phyloP scores from a whole-genome alignment of 73 alveolate species.

The Paramecium sexaurelia region DNA sequence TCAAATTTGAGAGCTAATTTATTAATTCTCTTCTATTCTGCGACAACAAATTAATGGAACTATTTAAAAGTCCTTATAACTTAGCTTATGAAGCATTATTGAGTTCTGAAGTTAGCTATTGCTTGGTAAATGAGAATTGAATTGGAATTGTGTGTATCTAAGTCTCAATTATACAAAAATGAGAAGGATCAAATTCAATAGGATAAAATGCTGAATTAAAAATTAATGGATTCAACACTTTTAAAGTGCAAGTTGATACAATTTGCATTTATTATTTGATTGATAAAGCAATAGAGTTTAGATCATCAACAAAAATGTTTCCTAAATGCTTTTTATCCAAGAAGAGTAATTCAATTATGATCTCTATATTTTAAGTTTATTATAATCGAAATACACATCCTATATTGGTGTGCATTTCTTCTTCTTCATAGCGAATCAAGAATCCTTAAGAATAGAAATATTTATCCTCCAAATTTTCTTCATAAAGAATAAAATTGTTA shows the following conservation, averaged over 20 bases:
- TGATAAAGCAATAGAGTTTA: neutral
- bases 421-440: constrained; percentile 34
- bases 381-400: constrained; percentile 9
- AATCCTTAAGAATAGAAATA: constrained; percentile 33
- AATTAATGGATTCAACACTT: neutral
- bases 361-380: neutral
- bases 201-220: constrained; percentile 21
- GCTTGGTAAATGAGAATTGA: neutral
- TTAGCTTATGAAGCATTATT: neutral
- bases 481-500: neutral
- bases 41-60: neutral
- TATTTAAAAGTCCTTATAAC: neutral
- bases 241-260: neutral
- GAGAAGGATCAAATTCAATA: constrained; percentile 24
- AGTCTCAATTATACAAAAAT: neutral
- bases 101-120: neutral
- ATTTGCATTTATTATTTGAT: neutral
- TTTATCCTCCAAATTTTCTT: neutral
- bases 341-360: neutral
- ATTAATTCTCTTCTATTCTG: neutral
- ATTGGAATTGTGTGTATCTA: neutral
- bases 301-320: neutral
- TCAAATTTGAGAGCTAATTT: neutral
- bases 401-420: constrained; percentile 9
- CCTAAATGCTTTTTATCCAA: neutral